phyloP scores from a whole-genome alignment of 2,329 filamentous ascomycete species.

The Fusarium incarnatum region DNA sequence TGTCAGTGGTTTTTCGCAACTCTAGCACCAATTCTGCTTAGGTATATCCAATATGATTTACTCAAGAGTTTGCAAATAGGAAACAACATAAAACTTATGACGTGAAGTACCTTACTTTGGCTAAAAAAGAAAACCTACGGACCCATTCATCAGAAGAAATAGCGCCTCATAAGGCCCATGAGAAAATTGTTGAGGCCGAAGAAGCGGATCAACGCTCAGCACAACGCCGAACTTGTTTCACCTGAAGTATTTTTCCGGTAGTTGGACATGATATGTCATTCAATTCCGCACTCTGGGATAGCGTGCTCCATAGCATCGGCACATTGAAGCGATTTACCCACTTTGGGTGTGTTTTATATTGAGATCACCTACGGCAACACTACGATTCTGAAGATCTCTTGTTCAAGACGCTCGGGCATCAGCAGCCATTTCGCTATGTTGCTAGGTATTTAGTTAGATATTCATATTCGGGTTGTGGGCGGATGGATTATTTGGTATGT shows the following conservation, averaged over 20 bases:
- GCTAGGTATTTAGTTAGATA: neutral
- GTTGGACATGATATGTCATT: neutral
- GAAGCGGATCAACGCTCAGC: constrained; percentile 13
- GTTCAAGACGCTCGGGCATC: neutral
- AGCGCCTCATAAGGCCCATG: constrained; percentile 12
- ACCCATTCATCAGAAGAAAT: neutral
- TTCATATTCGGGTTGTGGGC: neutral
- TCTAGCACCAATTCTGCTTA: constrained; percentile 25
- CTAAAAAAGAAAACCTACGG: neutral
- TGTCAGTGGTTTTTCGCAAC: constrained; percentile 31
- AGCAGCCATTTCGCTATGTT: neutral
- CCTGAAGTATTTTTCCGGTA: constrained; percentile 48
- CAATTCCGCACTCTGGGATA: neutral
- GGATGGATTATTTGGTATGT: neutral
- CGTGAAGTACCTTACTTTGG: neutral
- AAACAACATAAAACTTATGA: neutral
- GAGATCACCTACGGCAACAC: neutral
- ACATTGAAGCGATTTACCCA: neutral
- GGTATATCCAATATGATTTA: neutral
- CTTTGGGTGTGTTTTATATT: neutral
- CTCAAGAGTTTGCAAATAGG: constrained; percentile 36
- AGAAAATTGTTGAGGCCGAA: constrained; percentile 41
- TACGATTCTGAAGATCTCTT: neutral
- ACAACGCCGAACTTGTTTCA: constrained; percentile 41
- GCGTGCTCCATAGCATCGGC: neutral